A percentile compares a stretch with the other conserved stretches of the same genome.
phyloP scores from a whole-genome alignment of 2,329 filamentous ascomycete genomes.

The Bipolaris sorokiniana region DNA sequence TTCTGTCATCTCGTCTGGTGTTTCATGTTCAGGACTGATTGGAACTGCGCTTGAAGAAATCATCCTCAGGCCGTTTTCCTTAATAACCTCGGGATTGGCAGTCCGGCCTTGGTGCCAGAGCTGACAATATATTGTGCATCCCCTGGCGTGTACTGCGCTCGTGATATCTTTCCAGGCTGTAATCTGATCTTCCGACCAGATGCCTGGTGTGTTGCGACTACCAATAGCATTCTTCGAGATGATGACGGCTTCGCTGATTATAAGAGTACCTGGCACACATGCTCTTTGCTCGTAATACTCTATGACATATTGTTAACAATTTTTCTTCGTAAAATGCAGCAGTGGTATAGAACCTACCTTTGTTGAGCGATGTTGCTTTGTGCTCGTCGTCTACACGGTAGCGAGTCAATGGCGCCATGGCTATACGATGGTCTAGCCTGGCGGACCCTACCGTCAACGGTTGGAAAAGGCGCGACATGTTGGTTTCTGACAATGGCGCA shows the following conservation, averaged over 20 bases:
- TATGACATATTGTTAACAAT: neutral
- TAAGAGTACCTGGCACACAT: constrained; percentile 58
- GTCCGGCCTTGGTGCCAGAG: constrained; percentile 65
- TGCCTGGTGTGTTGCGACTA: constrained; percentile 60
- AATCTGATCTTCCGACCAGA: constrained; percentile 55
- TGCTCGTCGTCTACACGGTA: constrained; percentile 53
- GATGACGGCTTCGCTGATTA: constrained; percentile 64
- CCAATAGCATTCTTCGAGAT: constrained; percentile 54
- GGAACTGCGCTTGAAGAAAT: constrained; percentile 43
- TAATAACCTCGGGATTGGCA: constrained; percentile 46
- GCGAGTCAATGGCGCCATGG: constrained; percentile 47
- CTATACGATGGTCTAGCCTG: constrained; percentile 40
- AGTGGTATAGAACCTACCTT: constrained; percentile 3
- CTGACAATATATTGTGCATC: constrained; percentile 64
- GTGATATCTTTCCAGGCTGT: constrained; percentile 64
- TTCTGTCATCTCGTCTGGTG: constrained; percentile 43
- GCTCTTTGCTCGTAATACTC: constrained; percentile 62
- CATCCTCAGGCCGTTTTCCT: constrained; percentile 33
- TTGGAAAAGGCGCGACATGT: constrained; percentile 40
- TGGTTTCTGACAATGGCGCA: neutral
- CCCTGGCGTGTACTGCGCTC: constrained; percentile 65
- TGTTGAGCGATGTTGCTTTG: constrained; percentile 42
- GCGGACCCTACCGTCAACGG: constrained; percentile 40
- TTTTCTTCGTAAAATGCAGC: neutral
- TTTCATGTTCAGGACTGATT: constrained; percentile 28